Base-by-base conservation (phyloP, 306 rosid species). In the Citrullus amarus region DNA sequence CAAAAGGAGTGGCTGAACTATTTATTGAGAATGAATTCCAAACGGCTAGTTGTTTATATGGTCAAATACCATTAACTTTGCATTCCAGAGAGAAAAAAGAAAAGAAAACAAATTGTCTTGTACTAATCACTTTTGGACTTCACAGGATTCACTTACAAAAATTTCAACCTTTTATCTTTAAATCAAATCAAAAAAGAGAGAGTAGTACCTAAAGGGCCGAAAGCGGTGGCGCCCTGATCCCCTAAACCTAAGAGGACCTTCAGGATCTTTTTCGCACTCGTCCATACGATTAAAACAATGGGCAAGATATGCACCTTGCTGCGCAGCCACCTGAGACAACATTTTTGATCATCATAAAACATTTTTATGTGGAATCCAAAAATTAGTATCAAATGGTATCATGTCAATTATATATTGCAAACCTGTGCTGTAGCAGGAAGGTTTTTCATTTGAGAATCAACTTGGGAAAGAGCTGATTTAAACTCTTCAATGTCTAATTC, bases 371-470 rank as follows among this genome's bases (percentile, higher is more conserved):
- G 58, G 39, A 43, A 75, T 79, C 62, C 38, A 53, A 56, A 25
- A 39, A 61, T 51, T 50, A 20, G 8, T 51, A 76, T 56, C 57
- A 15, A 7, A 57, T 38, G 50, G 22, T 53, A 78, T 51, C 14
- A 54, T 34, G 48, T 55, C n/a, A 12, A 53, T 63, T 39, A 81
- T 78, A 1, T 46, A 25, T 77, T 48, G 44, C 48, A 62, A 76
- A 95, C 98, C 98, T 95, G 99, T 5, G 92, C 99, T 4, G 99
- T 95, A 71, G 99, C 99, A 22, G 99, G 98, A 80, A 95, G 97
- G 73, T 84, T 81, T 85, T 95, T 95, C 99, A 92, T 92, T 81
- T 90, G 90, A 75, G 97, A 95, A 84, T 95, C 99, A 83, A 95
- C 99, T 57, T 90, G 85, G 69, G 99, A 92, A 83, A 95, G 93